Evolutionary conservation across 2,329 filamentous ascomycete species (phyloP).

Genomic region (Dothidotthia symphoricarpi): DNA sequence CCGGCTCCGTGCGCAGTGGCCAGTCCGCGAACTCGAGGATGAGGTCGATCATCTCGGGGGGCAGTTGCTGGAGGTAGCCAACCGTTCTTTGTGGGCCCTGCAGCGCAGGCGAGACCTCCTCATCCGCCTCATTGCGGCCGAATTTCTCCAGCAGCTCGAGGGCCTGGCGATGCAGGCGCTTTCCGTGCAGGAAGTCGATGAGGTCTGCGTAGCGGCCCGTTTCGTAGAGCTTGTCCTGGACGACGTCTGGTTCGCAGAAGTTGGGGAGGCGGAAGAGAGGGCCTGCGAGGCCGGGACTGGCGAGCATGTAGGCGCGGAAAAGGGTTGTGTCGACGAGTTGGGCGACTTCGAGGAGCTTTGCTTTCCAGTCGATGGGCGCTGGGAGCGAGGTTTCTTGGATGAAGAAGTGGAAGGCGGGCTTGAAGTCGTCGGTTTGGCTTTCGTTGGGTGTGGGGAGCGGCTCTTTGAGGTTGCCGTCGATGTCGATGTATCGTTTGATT

Average conservation of each 20-base stretch:
- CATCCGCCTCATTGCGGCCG: conserved; percentile 57
- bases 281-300: conserved; percentile 76
- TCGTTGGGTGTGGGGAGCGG: conserved; percentile 52
- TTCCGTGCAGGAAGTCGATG: conserved; percentile 96
- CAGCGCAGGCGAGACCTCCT: conserved; percentile 54
- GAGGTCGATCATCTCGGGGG: conserved; percentile 83
- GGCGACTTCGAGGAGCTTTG: conserved; percentile 72
- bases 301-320: conserved; percentile 94
- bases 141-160: conserved; percentile 80
- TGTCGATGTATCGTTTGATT: conserved; percentile 60
- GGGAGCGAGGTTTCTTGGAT: conserved; percentile 33
- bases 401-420: conserved; percentile 47
- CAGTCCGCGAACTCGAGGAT: conserved; percentile 90
- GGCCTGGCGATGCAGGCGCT: conserved; percentile 85
- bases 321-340: conserved; percentile 88
- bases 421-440: conserved; percentile 37
- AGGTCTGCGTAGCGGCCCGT: conserved; percentile 87
- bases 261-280: conserved; percentile 94
- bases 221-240: conserved; percentile 88
- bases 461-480: conserved; percentile 58
- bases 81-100: conserved; percentile 82
- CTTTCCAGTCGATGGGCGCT: conserved; percentile 59
- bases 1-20: conserved; percentile 71
- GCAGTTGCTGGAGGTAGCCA: conserved; percentile 83
- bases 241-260: conserved; percentile 93